phyloP scores from a whole-genome alignment of 148 eudicot genomes.

The Heliosperma pusillum region DNA sequence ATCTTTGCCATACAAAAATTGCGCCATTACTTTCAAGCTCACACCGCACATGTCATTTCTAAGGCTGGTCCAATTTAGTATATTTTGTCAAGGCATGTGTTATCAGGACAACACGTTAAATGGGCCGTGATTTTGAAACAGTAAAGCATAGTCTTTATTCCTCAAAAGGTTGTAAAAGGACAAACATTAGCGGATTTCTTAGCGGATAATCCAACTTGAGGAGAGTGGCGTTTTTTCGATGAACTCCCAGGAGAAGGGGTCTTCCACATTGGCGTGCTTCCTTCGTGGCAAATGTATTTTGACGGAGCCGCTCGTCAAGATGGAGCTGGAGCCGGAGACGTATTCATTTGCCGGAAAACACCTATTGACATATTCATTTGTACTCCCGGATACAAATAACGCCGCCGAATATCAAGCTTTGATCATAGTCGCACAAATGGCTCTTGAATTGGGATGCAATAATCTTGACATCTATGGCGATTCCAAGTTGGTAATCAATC shows the following conservation, averaged over 20 bases:
- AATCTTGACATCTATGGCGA: neutral
- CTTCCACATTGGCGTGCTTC: neutral
- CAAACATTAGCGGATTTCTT: neutral
- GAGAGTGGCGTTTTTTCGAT: neutral
- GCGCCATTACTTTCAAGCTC: too few relatives aligned
- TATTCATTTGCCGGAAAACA: too few relatives aligned
- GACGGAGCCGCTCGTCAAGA: neutral
- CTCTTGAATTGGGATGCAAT: neutral
- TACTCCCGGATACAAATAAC: neutral
- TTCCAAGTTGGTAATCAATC: too few relatives aligned
- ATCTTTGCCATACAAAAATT: too few relatives aligned
- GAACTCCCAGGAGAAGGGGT: neutral
- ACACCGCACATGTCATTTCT: too few relatives aligned
- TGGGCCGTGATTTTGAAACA: neutral
- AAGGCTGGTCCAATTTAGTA: too few relatives aligned
- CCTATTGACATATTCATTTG: too few relatives aligned
- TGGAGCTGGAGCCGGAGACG: neutral
- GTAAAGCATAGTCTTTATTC: neutral
- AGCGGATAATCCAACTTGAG: neutral
- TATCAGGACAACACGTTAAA: neutral
- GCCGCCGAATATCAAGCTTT: too few relatives aligned
- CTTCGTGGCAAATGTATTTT: too few relatives aligned
- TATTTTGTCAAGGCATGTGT: neutral
- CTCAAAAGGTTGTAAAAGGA: neutral
- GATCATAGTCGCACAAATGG: too few relatives aligned